phyloP scores from a whole-genome alignment of 192 early-diverging fungal genomes.

The Pilaira anomala region DNA sequence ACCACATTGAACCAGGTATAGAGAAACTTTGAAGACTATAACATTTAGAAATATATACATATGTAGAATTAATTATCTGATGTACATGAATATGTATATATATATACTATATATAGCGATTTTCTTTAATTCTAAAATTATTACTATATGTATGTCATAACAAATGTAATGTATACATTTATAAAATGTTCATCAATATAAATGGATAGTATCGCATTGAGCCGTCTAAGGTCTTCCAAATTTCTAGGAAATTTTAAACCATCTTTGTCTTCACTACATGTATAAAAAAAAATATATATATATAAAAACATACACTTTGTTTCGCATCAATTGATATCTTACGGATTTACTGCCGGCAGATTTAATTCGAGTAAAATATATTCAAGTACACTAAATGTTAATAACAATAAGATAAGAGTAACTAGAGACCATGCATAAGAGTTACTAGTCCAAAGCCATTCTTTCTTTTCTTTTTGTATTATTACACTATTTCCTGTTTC shows the following conservation, averaged over 20 bases:
- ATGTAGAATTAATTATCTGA: too few species aligned
- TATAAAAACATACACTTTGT: not conserved
- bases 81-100: too few species aligned
- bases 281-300: slow-evolving; percentile 5
- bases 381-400: slow-evolving; percentile 22
- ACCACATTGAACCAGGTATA: slow-evolving; percentile 63
- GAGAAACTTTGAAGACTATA: slow-evolving; percentile 57
- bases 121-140: slow-evolving; percentile 17
- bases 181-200: slow-evolving; percentile 53
- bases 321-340: slow-evolving; percentile 1
- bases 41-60: slow-evolving; percentile 14
- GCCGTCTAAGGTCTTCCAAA: slow-evolving; percentile 44
- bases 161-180: slow-evolving; percentile 46
- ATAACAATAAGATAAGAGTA: slow-evolving; percentile 21
- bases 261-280: slow-evolving; percentile 43
- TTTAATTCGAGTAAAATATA: slow-evolving; percentile 25
- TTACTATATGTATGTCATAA: slow-evolving; percentile 55
- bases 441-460: slow-evolving; percentile 29
- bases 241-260: slow-evolving; percentile 48
- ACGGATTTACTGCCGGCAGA: slow-evolving; percentile 33
- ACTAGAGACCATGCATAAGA: slow-evolving; percentile 32
- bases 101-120: not conserved
- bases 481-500: not conserved
- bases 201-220: slow-evolving; percentile 45
- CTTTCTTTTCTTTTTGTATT: not conserved